Evolutionary conservation across 176 grass and related monocot genomes (phyloP).

Genomic region (Carex pumila): DNA sequence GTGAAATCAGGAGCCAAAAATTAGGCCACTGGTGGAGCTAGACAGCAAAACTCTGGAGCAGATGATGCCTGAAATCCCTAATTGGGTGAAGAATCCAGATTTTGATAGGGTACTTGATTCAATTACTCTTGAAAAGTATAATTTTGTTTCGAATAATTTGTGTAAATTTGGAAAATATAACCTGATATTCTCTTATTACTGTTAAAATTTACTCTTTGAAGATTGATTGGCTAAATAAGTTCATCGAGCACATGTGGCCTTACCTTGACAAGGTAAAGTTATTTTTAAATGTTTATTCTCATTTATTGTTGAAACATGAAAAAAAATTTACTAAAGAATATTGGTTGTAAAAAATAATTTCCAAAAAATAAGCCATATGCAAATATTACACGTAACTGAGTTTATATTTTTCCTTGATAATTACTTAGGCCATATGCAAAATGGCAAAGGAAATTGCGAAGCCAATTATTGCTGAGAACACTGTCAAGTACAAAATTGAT

Average conservation of each 20-base stretch:
- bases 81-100: slow-evolving; percentile 82
- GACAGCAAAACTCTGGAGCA: slow-evolving; percentile 48
- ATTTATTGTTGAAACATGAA: not conserved
- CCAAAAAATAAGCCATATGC: too few relatives aligned
- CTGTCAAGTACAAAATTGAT: slow-evolving; percentile 75
- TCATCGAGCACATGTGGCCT: slow-evolving; percentile 69
- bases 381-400: not conserved
- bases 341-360: too few relatives aligned
- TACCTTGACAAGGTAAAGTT: slow-evolving; percentile 74
- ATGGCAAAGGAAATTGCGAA: slow-evolving; percentile 68
- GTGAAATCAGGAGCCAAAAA: slow-evolving; percentile 41
- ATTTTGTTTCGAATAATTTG: not conserved
- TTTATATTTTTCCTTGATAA: slow-evolving; percentile 4
- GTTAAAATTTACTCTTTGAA: slow-evolving; percentile 11
- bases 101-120: slow-evolving; percentile 54
- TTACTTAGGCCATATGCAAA: slow-evolving; percentile 65
- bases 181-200: not conserved
- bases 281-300: not conserved
- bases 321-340: not conserved
- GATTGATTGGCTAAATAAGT: slow-evolving; percentile 87
- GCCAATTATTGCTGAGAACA: slow-evolving; percentile 82
- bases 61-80: slow-evolving; percentile 68
- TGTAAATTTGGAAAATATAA: slow-evolving; percentile 1
- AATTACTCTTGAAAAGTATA: not conserved
- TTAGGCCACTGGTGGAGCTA: slow-evolving; percentile 66